These are phyloP conservation scores for Colletotrichum echinochloae DNA, from an alignment of 2,329 filamentous ascomycete genomes.

Conservation along the genomic window DNA sequence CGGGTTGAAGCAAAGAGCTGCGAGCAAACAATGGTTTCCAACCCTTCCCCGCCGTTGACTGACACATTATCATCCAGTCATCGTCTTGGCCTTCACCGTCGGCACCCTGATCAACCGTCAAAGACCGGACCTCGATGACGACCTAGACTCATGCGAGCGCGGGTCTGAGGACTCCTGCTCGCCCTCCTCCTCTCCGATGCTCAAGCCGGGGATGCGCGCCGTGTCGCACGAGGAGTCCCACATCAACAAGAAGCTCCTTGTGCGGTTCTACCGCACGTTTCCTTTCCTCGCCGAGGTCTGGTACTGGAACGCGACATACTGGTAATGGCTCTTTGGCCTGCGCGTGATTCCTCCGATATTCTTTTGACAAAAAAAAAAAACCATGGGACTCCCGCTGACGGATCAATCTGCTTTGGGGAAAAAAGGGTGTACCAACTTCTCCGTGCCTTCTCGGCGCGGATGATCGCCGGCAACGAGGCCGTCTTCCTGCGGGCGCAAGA, in stretches of 20 bases:
- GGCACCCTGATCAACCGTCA: constrained; percentile 42
- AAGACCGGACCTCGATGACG: constrained; percentile 20
- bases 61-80: constrained; percentile 16
- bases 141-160: constrained; percentile 32
- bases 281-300: constrained; percentile 52
- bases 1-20: too few relatives aligned
- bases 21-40: neutral
- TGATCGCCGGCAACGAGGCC: constrained; percentile 53
- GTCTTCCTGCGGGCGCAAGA: constrained; percentile 53
- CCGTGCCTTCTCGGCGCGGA: constrained; percentile 55
- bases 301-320: constrained; percentile 54
- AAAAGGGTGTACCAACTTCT: constrained; percentile 57
- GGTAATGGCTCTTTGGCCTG: constrained; percentile 39
- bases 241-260: constrained; percentile 38
- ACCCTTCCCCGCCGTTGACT: neutral
- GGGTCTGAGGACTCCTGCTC: constrained; percentile 34
- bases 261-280: constrained; percentile 48
- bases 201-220: constrained; percentile 36
- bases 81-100: constrained; percentile 36
- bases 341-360: neutral
- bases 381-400: neutral
- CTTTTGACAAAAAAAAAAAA: too few relatives aligned
- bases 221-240: constrained; percentile 20
- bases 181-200: constrained; percentile 29
- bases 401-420: neutral